Evolutionary conservation across 176 grass and related monocot genomes (phyloP), one percentile per base, ranked within the genome.

Genomic region (Lolium rigidum): DNA sequence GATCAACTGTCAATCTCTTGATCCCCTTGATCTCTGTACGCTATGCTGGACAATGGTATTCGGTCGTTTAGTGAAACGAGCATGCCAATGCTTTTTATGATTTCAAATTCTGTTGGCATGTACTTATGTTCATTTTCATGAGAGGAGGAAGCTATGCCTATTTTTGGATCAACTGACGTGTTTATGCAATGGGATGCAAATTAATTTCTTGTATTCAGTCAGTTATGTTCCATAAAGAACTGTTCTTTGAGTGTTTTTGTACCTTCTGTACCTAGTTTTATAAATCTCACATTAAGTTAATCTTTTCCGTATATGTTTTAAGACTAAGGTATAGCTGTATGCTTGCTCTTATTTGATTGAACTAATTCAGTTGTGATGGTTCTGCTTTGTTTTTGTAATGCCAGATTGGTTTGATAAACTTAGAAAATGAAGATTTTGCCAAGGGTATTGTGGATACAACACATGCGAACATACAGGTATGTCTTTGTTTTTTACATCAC

Each of bases 361-460:
- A 60, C 13, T 76, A 80, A 78, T 44, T 79, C 55, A 66, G 11
- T 49, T 89, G 9, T 73, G 51, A 46, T 67, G 67, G 43, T 68
- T 72, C 25, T 78, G 15, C 25, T 46, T 91, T 71, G 6, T 78
- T 85, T 70, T 26, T 56, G 26, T 18, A 70, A 54, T 86, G 37
- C 76, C 86, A 98, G 97, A 81, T 98, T 78, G 97, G 97, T 81
- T 79, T 98, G 85, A 83, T 98, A 92, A 98, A 98, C 86, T 91
- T 98, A 85, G 97, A 98, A 89, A 89, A 95, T 88, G 97, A 98
- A 86, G 92, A 95, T 38, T 95, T 98, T 18, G 82, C 73, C 46
- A 98, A 98, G 88, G 74, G 43, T 86, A 84, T 94, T 28, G 88
- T 98, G 50, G 92, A 95, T 86, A 84, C 84, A 50, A 86, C 94